These are phyloP conservation scores for Fusarium sp. DNA, from an alignment of 2,329 filamentous ascomycete genomes.

Conservation along the genomic window DNA sequence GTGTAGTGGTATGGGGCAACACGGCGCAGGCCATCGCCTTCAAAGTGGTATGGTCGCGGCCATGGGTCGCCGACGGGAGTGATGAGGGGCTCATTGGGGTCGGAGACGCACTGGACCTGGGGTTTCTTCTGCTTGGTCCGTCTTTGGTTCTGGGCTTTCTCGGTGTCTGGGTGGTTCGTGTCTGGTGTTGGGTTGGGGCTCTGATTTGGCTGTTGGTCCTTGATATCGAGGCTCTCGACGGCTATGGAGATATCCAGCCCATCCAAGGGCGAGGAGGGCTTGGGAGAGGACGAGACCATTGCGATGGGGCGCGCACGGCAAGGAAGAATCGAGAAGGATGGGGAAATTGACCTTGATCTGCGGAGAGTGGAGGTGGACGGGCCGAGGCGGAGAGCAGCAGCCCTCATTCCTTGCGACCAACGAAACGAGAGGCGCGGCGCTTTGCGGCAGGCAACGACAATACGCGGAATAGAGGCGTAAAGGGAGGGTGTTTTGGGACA, in stretches of 20 bases:
- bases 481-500: neutral
- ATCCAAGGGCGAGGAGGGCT: conserved; percentile 23
- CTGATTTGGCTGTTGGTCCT: conserved; percentile 25
- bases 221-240: conserved; percentile 38
- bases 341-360: conserved; percentile 39
- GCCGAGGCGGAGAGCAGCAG: conserved; percentile 46
- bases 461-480: neutral
- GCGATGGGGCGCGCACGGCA: conserved; percentile 31
- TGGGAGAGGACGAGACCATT: conserved; percentile 39
- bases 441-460: conserved; percentile 28
- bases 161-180: conserved; percentile 28
- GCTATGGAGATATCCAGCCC: conserved; percentile 34
- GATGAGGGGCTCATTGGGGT: conserved; percentile 47
- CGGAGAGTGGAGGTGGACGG: conserved; percentile 40
- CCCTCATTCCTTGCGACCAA: conserved; percentile 45
- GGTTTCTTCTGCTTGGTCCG: conserved; percentile 32
- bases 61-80: conserved; percentile 58
- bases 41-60: conserved; percentile 83
- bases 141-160: conserved; percentile 29
- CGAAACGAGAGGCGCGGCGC: conserved; percentile 18
- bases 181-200: conserved; percentile 15
- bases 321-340: conserved; percentile 28
- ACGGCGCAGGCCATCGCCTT: conserved; percentile 82
- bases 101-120: conserved; percentile 38
- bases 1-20: conserved; percentile 92